These are phyloP conservation scores for Penicillium brasilianum DNA, from an alignment of 2,329 filamentous ascomycete genomes.

Conservation along the genomic window DNA sequence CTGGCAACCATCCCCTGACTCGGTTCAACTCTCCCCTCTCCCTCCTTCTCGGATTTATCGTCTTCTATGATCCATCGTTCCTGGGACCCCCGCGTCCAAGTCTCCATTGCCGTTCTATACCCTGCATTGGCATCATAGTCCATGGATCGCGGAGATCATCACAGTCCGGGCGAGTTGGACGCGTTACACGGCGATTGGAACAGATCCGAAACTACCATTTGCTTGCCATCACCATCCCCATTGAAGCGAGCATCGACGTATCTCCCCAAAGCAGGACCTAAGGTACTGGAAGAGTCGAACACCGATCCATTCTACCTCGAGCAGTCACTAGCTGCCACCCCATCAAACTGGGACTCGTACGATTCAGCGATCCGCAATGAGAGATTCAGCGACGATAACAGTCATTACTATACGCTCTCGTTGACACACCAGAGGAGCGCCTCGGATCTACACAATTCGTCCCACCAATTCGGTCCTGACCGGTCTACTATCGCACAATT, in stretches of 20 bases:
- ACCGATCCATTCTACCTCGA: slow-evolving; percentile 49
- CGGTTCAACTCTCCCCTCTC: slow-evolving; percentile 10
- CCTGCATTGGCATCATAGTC: slow-evolving; percentile 36
- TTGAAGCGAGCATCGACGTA: slow-evolving; percentile 40
- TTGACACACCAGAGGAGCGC: slow-evolving; percentile 29
- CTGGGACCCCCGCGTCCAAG: slow-evolving; percentile 12
- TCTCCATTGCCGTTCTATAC: slow-evolving; percentile 19
- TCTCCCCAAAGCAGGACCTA: slow-evolving; percentile 33
- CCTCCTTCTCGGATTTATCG: background rate
- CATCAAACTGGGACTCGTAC: slow-evolving; percentile 31
- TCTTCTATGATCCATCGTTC: slow-evolving; percentile 14
- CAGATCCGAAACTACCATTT: slow-evolving; percentile 39
- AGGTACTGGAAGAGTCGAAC: slow-evolving; percentile 41
- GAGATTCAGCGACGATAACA: slow-evolving; percentile 36
- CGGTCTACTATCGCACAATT: slow-evolving; percentile 40
- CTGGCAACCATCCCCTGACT: slow-evolving; percentile 11
- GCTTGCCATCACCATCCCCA: slow-evolving; percentile 35
- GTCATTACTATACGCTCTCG: slow-evolving; percentile 41
- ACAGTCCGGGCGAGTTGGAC: slow-evolving; percentile 42
- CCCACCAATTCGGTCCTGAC: slow-evolving; percentile 23
- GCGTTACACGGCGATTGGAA: slow-evolving; percentile 39
- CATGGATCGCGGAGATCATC: slow-evolving; percentile 45
- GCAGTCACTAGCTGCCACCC: slow-evolving; percentile 37
- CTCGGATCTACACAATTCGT: slow-evolving; percentile 12
- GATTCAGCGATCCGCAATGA: slow-evolving; percentile 39